phyloP scores from a whole-genome alignment of 331 rosid species.

The Telfairia occidentalis region DNA sequence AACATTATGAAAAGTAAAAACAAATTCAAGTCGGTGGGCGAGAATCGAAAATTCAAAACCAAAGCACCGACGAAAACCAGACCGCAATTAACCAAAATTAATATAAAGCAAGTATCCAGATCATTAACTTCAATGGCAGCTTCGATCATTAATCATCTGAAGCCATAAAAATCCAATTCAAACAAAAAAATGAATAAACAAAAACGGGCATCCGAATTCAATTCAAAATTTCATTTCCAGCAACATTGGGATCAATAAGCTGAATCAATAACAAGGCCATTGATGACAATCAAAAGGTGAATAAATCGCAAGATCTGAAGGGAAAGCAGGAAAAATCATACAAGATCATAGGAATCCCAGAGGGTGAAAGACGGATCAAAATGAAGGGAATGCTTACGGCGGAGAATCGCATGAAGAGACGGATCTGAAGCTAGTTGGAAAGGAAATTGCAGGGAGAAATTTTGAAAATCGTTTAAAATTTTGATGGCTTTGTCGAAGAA shows the following conservation, averaged over 20 bases:
- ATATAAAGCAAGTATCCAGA: not conserved
- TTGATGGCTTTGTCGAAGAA: not conserved
- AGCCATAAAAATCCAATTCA: not conserved
- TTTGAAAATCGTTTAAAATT: not conserved
- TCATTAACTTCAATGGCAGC: not conserved
- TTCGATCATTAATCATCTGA: not conserved
- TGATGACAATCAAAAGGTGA: not conserved
- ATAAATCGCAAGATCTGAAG: not conserved
- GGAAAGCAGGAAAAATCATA: not conserved
- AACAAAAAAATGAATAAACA: too few relatives aligned
- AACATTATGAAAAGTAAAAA: not conserved
- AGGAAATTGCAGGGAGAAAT: not conserved
- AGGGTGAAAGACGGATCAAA: not conserved
- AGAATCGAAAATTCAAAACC: not conserved
- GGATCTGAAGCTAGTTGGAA: slow-evolving; percentile 13
- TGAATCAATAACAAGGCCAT: not conserved
- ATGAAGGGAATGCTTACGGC: not conserved
- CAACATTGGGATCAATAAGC: not conserved
- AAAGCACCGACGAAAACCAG: not conserved
- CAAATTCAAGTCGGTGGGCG: not conserved
- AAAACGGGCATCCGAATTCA: not conserved
- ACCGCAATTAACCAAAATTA: not conserved
- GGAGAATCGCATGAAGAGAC: not conserved
- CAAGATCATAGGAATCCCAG: not conserved
- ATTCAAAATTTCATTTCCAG: not conserved